Evolutionary conservation across 176 grass and related monocot species (phyloP), one percentile per base, ranked within the genome.

Genomic region (Phoenix roebelenii): DNA sequence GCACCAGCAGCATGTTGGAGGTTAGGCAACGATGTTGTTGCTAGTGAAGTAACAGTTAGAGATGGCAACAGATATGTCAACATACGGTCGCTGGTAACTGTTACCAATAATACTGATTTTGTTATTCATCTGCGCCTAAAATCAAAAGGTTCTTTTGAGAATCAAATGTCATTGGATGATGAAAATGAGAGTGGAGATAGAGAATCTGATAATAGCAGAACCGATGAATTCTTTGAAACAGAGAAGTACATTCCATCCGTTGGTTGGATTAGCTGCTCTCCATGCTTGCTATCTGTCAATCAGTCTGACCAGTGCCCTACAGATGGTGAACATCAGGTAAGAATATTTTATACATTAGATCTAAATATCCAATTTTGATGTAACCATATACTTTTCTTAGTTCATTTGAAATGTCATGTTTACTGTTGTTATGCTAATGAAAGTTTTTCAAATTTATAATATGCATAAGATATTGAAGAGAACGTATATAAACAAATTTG

Each of bases 1-100:
- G 88, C 83, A 23, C 78, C 84, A 77, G 75, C 83, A 61, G 69
- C 83, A 61, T 90, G 92, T 76, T 97, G 87, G 92, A 90, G 92
- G 75, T 85, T 97, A 62, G 83, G 87, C 25, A 79, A 77, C 71
- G 85, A 76, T 83, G 87, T 97, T 61, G 79, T 97, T 72, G 92
- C 84, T 68, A 97, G 87, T 74, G 84, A 91, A 80, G 88, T 85
- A 55, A 80, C 80, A 65, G 72, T 97, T 44, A 91, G 68, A 73
- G 87, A 97, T 59, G 82, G 77, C 35, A 82, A 97, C 61, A 84
- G 81, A 82, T 91, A 91, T 59, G 66, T 97, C 51, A 82, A 81
- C 67, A 84, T 97, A 59, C 83, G 87, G 12, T 97, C 92, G 72
- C 84, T 96, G 74, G 92, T 88, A 49, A 85, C 92, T 64, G 53